Evolutionary conservation across 345 rosid species (phyloP).

Genomic region (Combretum micranthum): DNA sequence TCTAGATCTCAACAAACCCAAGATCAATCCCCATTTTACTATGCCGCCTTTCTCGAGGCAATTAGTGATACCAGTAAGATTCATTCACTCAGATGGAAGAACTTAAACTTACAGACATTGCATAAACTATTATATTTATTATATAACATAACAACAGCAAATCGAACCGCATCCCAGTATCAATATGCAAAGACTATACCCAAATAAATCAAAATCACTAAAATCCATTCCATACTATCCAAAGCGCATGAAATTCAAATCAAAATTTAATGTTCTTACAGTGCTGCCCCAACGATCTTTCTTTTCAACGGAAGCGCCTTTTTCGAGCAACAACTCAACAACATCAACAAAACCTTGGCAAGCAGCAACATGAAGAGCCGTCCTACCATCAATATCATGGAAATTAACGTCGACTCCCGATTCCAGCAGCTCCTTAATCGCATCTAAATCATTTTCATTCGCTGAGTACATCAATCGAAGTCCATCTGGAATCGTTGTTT

Average conservation of each 20-base stretch:
- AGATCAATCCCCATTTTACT: no score
- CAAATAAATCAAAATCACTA: not conserved
- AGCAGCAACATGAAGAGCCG: slow-evolving; percentile 85
- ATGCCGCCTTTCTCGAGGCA: no score
- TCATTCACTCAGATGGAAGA: no score
- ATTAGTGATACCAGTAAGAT: no score
- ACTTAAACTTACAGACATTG: no score
- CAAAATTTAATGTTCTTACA: slow-evolving; percentile 29
- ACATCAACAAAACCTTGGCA: slow-evolving; percentile 71
- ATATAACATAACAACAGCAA: no score
- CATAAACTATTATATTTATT: no score
- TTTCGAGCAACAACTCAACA: slow-evolving; percentile 48
- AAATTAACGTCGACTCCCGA: slow-evolving; percentile 66
- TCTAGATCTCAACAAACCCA: no score
- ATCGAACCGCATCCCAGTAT: no score
- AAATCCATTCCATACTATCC: not conserved
- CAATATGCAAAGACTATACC: no score
- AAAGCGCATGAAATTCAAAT: not conserved
- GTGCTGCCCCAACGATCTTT: slow-evolving; percentile 97
- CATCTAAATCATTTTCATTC: slow-evolving; percentile 70
- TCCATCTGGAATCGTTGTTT: slow-evolving; percentile 38
- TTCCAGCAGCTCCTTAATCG: slow-evolving; percentile 56
- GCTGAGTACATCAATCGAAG: slow-evolving; percentile 65
- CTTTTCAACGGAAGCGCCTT: slow-evolving; percentile 49
- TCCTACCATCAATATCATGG: slow-evolving; percentile 75